phyloP scores from a whole-genome alignment of 345 rosid genomes.

The Microthlaspi erraticum region DNA sequence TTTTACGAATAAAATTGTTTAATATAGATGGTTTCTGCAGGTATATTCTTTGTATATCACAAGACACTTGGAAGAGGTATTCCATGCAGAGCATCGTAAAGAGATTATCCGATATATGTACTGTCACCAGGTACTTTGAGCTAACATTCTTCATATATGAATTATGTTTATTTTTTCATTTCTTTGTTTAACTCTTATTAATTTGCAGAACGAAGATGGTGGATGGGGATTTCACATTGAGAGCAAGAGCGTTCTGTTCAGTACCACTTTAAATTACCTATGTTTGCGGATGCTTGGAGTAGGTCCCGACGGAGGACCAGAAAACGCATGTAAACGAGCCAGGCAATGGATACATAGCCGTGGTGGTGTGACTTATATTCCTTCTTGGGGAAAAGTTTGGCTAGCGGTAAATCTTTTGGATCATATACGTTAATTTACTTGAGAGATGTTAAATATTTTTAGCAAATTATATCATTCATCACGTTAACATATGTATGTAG shows the following conservation, averaged over 20 bases:
- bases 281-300: slow-evolving; percentile 62
- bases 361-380: slow-evolving; percentile 67
- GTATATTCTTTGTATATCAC: slow-evolving; percentile 30
- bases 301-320: slow-evolving; percentile 44
- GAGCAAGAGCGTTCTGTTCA: slow-evolving; percentile 63
- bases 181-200: background rate
- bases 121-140: slow-evolving; percentile 33
- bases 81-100: slow-evolving; percentile 29
- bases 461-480: too few species aligned
- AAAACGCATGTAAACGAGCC: slow-evolving; percentile 52
- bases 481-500: slow-evolving; percentile 37
- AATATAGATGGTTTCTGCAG: background rate
- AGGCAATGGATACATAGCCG: slow-evolving; percentile 64
- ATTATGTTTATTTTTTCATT: too few species aligned
- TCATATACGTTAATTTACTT: background rate
- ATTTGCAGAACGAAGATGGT: slow-evolving; percentile 62
- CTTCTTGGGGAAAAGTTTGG: slow-evolving; percentile 88
- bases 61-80: slow-evolving; percentile 5
- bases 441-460: background rate
- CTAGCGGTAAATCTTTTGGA: slow-evolving; percentile 53
- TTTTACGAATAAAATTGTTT: background rate
- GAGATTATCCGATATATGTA: slow-evolving; percentile 36
- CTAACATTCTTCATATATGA: background rate
- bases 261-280: slow-evolving; percentile 56
- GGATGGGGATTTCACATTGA: slow-evolving; percentile 89